Conservation (phyloP, 164 flowering plant species). For the Magnolia changhungtana region DNA sequence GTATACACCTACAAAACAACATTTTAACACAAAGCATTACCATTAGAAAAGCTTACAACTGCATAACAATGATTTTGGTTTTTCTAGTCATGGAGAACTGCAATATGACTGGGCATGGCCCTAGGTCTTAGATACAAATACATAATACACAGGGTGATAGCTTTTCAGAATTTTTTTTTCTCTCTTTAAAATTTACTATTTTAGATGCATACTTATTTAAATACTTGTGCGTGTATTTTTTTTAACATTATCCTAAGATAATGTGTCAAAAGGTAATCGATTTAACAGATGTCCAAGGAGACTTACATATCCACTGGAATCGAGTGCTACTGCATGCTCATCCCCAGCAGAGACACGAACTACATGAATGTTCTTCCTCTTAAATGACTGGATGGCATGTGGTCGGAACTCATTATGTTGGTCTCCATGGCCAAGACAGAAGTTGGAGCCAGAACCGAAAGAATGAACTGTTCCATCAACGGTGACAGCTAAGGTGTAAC, state of each 20-base stretch:
- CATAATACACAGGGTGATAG: too few relatives aligned
- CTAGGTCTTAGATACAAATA: too few relatives aligned
- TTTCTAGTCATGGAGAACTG: too few relatives aligned
- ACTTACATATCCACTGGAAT: slow-evolving; percentile 85
- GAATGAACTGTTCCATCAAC: slow-evolving; percentile 72
- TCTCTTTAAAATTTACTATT: too few relatives aligned
- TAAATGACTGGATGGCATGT: slow-evolving; percentile 62
- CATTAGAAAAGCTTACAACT: background rate
- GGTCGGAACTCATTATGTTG: slow-evolving; percentile 78
- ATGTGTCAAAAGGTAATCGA: background rate
- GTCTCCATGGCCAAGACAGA: slow-evolving; percentile 96
- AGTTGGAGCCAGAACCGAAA: slow-evolving; percentile 87
- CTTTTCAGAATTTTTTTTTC: too few relatives aligned
- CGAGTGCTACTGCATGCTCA: slow-evolving; percentile 96
- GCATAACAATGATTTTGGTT: too few relatives aligned
- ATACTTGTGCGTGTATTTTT: too few relatives aligned
- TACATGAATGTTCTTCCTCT: slow-evolving; percentile 65
- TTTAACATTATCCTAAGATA: too few relatives aligned
- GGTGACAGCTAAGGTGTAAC: slow-evolving; percentile 67
- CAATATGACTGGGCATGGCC: too few relatives aligned
- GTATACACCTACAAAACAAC: slow-evolving; percentile 65
- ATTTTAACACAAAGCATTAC: background rate
- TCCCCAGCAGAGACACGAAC: slow-evolving; percentile 88
- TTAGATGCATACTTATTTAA: too few relatives aligned
- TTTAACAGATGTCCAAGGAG: background rate